Evolutionary conservation across 179 eudicot species (phyloP), one percentile per base, ranked within the genome.

Genomic region (Beta lomatogona): DNA sequence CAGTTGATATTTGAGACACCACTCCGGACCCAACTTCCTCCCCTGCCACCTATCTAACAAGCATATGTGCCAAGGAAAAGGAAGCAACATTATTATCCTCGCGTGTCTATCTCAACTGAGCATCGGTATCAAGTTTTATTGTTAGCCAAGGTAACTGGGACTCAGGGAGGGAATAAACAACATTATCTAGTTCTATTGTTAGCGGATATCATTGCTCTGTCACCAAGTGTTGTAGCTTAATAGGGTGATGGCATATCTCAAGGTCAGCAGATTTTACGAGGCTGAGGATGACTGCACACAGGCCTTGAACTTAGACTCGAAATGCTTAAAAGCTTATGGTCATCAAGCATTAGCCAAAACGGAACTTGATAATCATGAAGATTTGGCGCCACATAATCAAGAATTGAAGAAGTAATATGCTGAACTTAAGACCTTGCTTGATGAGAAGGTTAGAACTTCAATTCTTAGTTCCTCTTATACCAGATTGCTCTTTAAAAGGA

Each of bases 251-350:
- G 50, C 72, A 44, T 18, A 36, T 68, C 46, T 68, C 10, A 68
- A 31, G 11, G 12, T 44, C 48, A 41, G 45, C 16, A 68, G 52
- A 68, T 68, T 14, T 52, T 22, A 15, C 44, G 52, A 68, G n/a
- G 72, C 72, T 4, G 72, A 68, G n/a, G 25, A 5, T 68, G 72
- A 68, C 44, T 68, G 72, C 44, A 68, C 72, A 5, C 22, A 68
- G 9, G 72, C 72, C 22, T 68, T 36, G 72, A 68, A 68, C 21
- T 41, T 68, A 18, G n/a, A 68, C 16, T 0, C 21, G 16, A 10
- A 14, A 4, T 68, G 44, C 19, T 15, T 68, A 14, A 68, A 68
- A 44, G 72, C 18, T 14, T 68, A 68, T 44, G 0, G 21, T 18
- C 52, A 52, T 8, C 3, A 52, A 44, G 72, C 72, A 41, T 5